Percentiles rank a stretch among this genome's conserved stretches.
These are phyloP conservation scores for Rickenella mellea DNA, from an alignment of 768 basidiomycete genomes.

Conservation along the genomic window DNA sequence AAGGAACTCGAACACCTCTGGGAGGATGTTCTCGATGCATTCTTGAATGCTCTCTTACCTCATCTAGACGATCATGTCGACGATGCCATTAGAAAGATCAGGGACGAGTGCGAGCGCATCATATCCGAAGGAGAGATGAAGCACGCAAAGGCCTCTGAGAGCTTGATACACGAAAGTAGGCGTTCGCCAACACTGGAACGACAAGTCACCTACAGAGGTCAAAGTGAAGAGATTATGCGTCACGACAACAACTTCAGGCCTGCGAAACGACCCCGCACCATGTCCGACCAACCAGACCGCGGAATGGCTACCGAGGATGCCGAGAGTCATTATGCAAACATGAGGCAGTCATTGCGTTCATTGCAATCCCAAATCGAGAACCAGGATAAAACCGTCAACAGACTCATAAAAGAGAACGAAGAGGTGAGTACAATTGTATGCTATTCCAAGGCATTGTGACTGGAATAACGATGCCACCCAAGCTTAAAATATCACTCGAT, in stretches of 20 bases:
- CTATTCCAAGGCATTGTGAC: too few relatives aligned
- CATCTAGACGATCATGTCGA: too few relatives aligned
- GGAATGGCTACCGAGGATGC: constrained; percentile 2
- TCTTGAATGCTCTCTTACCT: too few relatives aligned
- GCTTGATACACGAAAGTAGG: constrained; percentile 23
- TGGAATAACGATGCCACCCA: too few relatives aligned
- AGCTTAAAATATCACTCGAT: too few relatives aligned
- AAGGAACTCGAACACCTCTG: constrained; percentile 34
- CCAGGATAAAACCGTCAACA: constrained; percentile 34
- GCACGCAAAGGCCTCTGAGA: constrained; percentile 18
- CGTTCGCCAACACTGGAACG: not conserved
- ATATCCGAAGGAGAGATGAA: not conserved
- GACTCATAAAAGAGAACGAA: constrained; percentile 36
- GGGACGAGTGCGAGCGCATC: constrained; percentile 4
- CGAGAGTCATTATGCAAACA: constrained; percentile 11
- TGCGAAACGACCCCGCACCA: constrained; percentile 5
- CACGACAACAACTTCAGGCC: constrained; percentile 7
- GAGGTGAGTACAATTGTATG: constrained; percentile 25
- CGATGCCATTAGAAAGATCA: constrained; percentile 22
- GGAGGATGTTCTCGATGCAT: constrained; percentile 33
- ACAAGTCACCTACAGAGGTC: not conserved
- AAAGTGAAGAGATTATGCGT: constrained; percentile 11
- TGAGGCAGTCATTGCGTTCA: constrained; percentile 28
- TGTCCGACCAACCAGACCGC: constrained; percentile 7
- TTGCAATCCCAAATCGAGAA: constrained; percentile 42